Conservation (phyloP, 805 yeast species). For the baker's yeast (Saccharomyces cerevisiae) region DNA sequence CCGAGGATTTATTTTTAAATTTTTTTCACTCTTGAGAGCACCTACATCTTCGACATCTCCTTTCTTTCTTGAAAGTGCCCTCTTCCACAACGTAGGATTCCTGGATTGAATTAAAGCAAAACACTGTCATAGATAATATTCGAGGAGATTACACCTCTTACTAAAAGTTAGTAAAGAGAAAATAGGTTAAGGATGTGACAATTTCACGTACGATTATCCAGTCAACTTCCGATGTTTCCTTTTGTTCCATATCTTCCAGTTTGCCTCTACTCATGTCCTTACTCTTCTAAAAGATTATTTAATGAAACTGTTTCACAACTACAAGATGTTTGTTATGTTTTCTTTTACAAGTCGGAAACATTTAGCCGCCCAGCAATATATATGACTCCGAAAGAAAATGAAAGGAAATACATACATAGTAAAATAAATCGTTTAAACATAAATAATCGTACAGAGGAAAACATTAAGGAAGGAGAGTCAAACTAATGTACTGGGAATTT, state of each 20-base stretch:
- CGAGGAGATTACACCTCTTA: not conserved
- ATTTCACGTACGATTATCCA: constrained; percentile 10
- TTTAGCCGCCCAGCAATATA: not conserved
- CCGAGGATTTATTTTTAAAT: not conserved
- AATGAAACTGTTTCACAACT: not conserved
- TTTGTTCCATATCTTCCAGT: not conserved
- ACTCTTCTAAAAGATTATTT: not conserved
- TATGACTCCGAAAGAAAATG: not conserved
- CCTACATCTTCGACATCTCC: not conserved
- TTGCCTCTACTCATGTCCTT: not conserved
- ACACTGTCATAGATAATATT: constrained; percentile 7
- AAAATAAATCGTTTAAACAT: not conserved
- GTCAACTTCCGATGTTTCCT: constrained; percentile 2
- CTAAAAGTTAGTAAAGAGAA: not conserved
- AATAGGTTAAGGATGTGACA: not conserved
- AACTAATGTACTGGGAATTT: not conserved
- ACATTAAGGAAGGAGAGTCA: not conserved
- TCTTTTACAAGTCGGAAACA: not conserved
- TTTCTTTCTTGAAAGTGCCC: not conserved
- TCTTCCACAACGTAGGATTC: constrained; percentile 14
- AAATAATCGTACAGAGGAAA: not conserved
- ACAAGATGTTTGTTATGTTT: not conserved
- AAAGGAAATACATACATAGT: not conserved
- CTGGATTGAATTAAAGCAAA: constrained; percentile 19
- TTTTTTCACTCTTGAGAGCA: not conserved